Evolutionary conservation across 2,329 filamentous ascomycete species (phyloP).

Genomic region (Alternaria triticina): DNA sequence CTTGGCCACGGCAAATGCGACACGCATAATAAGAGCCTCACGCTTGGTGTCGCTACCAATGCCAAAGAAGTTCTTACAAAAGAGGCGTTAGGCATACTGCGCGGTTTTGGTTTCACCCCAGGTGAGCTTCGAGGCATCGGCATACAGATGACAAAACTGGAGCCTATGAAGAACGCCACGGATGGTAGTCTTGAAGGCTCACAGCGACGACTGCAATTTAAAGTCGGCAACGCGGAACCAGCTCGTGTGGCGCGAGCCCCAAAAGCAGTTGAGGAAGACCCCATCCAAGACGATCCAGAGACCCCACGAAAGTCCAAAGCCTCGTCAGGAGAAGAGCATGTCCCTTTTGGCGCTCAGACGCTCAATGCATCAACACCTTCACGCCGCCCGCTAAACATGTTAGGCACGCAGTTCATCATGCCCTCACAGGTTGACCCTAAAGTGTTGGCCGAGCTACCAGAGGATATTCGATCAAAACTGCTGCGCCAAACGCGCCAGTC

Average conservation of each 20-base stretch:
- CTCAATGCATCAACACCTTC: constrained; percentile 57
- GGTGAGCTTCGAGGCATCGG: constrained; percentile 93
- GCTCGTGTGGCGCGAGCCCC: constrained; percentile 26
- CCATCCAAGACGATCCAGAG: constrained; percentile 55
- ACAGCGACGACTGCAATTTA: constrained; percentile 80
- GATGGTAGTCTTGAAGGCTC: constrained; percentile 70
- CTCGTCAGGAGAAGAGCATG: constrained; percentile 33
- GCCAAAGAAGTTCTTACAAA: constrained; percentile 72
- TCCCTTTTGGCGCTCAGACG: constrained; percentile 46
- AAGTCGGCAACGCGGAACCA: constrained; percentile 54
- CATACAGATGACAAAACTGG: constrained; percentile 91
- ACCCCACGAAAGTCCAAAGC: constrained; percentile 47
- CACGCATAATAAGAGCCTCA: constrained; percentile 84
- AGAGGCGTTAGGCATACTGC: constrained; percentile 84
- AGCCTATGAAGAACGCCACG: constrained; percentile 70
- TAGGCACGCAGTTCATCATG: constrained; percentile 90
- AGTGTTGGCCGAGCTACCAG: constrained; percentile 83
- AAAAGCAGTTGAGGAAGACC: constrained; percentile 42
- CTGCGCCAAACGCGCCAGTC: constrained; percentile 50
- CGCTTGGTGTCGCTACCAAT: constrained; percentile 85
- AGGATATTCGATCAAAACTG: constrained; percentile 80
- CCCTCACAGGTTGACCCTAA: constrained; percentile 80
- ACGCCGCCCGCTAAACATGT: constrained; percentile 75
- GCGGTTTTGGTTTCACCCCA: constrained; percentile 81
- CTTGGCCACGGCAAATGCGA: constrained; percentile 96